Evolutionary conservation across 306 rosid species (phyloP), one percentile per base, ranked within the genome.

Genomic region (Vigna angularis): DNA sequence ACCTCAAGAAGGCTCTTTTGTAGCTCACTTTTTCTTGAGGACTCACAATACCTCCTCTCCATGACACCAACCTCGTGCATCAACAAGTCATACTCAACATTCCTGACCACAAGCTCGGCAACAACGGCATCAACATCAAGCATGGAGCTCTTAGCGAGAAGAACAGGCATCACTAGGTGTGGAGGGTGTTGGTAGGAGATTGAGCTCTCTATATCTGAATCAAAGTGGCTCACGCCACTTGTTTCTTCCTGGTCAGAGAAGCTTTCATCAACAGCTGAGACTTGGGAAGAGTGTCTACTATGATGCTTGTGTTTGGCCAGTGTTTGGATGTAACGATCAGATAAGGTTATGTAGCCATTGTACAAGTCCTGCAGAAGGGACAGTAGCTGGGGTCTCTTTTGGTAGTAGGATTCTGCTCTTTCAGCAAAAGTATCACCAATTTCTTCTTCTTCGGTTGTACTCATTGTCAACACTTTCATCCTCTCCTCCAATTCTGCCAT

Each of bases 1-100:
- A 96, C 97, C 83, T 96, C 99, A 38, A 96, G 97, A 74, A 96
- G 76, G 58, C 97, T 88, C 88, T 87, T 90, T 48, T 96, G 99
- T 0, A 96, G 75, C 82, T 87, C 97, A 3, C 84, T 88, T 83
- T 95, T 95, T 82, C 90, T 87, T 0, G 92, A 87, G 0, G 98
- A 88, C 58, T 95, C 98, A 0, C 89, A 56, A 7, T 64, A 67
- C 28, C 82, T 87, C 83, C 81, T 87, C 83, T 92, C 98, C 66
- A 87, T 72, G 0, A 56, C 78, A 55, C 66, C 68, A 30, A 87
- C 87, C 85, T 91, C 99, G 13, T 91, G 87, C 51, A 79, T 22
- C 49, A 91, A 45, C 28, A 93, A 11, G 36, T 93, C 91, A 55
- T 76, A 80, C 83, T 88, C 93, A 22, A 96, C 94, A 68, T 89